A percentile compares a stretch with the other conserved stretches of the same genome.
Conservation (phyloP, 2,329 filamentous ascomycete genomes). For the Chrysosporium queenslandicum region DNA sequence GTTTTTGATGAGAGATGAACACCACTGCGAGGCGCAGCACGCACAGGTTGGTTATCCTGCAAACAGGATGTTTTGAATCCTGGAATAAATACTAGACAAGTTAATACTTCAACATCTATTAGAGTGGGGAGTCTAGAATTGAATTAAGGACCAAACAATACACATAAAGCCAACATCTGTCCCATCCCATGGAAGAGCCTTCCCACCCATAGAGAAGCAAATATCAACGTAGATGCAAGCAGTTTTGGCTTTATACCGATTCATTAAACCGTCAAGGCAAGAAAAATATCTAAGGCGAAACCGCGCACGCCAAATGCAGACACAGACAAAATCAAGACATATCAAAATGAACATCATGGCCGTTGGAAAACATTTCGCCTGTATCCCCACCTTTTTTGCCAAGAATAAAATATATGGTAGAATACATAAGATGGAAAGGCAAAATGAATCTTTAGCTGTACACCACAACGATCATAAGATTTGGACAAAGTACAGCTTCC, state of each 20-base stretch:
- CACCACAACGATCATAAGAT: background rate
- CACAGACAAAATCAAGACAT: background rate
- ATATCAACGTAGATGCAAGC: no score
- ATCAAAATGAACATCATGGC: background rate
- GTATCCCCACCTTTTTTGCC: background rate
- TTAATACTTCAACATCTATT: no score
- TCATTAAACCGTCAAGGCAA: background rate
- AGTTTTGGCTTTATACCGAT: slow-evolving; percentile 2
- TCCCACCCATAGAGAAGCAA: background rate
- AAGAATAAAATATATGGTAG: background rate
- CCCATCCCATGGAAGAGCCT: no score
- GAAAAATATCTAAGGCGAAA: background rate
- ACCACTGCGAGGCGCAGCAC: no score
- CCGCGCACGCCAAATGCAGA: background rate
- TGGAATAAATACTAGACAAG: no score
- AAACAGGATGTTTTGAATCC: no score
- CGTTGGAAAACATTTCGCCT: slow-evolving; percentile 1
- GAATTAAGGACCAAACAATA: no score
- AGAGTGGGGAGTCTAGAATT: no score
- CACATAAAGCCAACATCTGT: no score
- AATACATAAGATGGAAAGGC: slow-evolving; percentile 1
- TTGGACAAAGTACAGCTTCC: background rate
- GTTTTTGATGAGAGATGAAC: slow-evolving; percentile 28
- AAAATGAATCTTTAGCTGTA: background rate
- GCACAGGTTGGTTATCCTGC: no score